Conservation (phyloP, 2,329 filamentous ascomycete genomes). For the Penicillium sp. region DNA sequence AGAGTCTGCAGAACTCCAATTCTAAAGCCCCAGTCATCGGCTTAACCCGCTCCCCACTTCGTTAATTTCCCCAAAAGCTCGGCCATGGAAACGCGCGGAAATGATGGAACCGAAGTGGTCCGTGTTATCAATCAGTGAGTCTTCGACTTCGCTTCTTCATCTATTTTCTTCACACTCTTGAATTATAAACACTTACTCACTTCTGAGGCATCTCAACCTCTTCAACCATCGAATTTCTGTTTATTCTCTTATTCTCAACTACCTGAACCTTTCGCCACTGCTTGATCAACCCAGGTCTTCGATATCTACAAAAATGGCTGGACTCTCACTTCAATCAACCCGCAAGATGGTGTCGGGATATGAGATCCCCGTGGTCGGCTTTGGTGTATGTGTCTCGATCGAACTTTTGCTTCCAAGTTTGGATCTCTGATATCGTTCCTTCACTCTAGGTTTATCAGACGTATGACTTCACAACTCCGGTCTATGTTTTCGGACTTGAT, state of each 20-base stretch:
- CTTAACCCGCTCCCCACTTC: neutral
- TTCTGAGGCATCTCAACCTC: no score
- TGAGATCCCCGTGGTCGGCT: constrained; percentile 42
- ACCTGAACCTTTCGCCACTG: neutral
- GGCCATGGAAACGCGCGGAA: constrained; percentile 4
- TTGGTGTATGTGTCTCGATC: constrained; percentile 35
- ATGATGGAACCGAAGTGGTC: constrained; percentile 10
- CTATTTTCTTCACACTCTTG: neutral
- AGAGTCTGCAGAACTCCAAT: neutral
- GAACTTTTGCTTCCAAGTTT: neutral
- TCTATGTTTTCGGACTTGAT: neutral
- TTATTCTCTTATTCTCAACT: neutral
- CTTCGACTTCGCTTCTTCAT: neutral
- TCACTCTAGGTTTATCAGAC: constrained; percentile 40
- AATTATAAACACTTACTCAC: no score
- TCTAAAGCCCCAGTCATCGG: neutral
- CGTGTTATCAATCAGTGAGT: constrained; percentile 7
- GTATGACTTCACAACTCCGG: constrained; percentile 21
- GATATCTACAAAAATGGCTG: constrained; percentile 23
- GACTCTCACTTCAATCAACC: constrained; percentile 34
- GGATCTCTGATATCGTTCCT: constrained; percentile 7
- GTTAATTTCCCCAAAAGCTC: neutral
- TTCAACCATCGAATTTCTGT: no score
- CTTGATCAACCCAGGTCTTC: neutral
- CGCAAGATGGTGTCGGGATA: constrained; percentile 42